Evolutionary conservation across 1,284 basidiomycete genomes (phyloP).

Genomic region (Heterobasidion occidentale): DNA sequence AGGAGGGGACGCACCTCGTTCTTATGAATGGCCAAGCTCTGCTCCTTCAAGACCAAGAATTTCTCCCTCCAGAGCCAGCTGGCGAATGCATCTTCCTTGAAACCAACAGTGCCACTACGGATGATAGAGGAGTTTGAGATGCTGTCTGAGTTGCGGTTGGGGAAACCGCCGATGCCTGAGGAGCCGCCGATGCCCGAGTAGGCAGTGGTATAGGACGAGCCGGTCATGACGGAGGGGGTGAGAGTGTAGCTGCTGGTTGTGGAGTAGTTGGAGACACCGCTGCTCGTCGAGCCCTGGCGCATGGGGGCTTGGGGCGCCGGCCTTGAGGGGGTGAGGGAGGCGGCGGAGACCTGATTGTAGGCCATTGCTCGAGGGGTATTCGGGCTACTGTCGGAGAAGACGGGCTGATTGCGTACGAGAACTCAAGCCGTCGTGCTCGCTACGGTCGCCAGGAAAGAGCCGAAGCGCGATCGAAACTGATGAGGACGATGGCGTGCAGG

Average conservation of each 20-base stretch:
- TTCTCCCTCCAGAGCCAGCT: conserved; percentile 92
- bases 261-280: conserved; percentile 38
- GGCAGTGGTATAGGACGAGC: background rate
- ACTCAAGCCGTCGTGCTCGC: background rate
- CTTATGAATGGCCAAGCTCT: conserved; percentile 82
- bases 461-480: conserved; percentile 22
- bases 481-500: conserved; percentile 33
- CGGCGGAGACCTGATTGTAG: conserved; percentile 38
- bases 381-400: background rate
- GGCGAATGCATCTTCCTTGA: conserved; percentile 88
- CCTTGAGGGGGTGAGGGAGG: conserved; percentile 45
- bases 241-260: conserved; percentile 28
- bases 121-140: conserved; percentile 38
- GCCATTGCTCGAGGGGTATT: conserved; percentile 29
- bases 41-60: conserved; percentile 84
- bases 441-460: background rate
- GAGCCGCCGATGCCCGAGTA: conserved; percentile 3
- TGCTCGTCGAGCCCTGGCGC: conserved; percentile 32
- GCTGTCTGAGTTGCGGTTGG: conserved; percentile 41
- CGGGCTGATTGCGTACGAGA: background rate
- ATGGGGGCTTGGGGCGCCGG: conserved; percentile 63
- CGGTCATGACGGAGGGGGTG: background rate
- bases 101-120: conserved; percentile 61
- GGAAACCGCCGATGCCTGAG: conserved; percentile 58
- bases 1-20: conserved; percentile 66